Percentiles rank a stretch among this genome's conserved stretches.
Conservation (phyloP, 371 early-diverging fungal genomes). For the Blakeslea trispora region DNA sequence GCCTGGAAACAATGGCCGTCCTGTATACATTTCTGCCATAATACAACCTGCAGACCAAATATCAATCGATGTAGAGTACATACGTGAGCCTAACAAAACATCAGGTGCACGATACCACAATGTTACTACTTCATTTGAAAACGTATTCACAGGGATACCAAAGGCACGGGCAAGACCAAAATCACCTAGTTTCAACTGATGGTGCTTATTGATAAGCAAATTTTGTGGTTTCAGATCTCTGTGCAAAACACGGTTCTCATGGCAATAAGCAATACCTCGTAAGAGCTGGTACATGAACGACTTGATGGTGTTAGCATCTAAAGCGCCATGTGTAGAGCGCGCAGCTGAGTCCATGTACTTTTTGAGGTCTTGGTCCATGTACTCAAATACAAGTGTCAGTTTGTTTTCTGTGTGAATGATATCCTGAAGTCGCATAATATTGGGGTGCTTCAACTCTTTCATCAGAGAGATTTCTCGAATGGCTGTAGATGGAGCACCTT, state of each 20-base stretch:
- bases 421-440: constrained; percentile 92
- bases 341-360: constrained; percentile 83
- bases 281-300: constrained; percentile 88
- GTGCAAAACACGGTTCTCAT: constrained; percentile 94
- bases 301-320: constrained; percentile 72
- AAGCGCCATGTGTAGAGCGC: constrained; percentile 58
- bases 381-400: constrained; percentile 98
- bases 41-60: constrained; percentile 99
- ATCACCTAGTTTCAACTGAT: constrained; percentile 90
- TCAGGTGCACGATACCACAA: constrained; percentile 97
- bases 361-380: constrained; percentile 97
- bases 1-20: constrained; percentile 96
- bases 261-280: constrained; percentile 92
- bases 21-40: constrained; percentile 94
- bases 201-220: constrained; percentile 86
- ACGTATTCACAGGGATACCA: constrained; percentile 96
- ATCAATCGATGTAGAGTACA: constrained; percentile 97
- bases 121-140: constrained; percentile 98
- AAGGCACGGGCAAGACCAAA: constrained; percentile 96
- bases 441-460: constrained; percentile 91
- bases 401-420: constrained; percentile 98
- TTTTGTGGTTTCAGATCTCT: constrained; percentile 98
- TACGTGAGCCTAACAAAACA: constrained; percentile 93
- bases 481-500: constrained; percentile 95
- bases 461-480: constrained; percentile 96